Evolutionary conservation across 2,329 filamentous ascomycete genomes (phyloP).

Genomic region (Delphinella strobiligena): DNA sequence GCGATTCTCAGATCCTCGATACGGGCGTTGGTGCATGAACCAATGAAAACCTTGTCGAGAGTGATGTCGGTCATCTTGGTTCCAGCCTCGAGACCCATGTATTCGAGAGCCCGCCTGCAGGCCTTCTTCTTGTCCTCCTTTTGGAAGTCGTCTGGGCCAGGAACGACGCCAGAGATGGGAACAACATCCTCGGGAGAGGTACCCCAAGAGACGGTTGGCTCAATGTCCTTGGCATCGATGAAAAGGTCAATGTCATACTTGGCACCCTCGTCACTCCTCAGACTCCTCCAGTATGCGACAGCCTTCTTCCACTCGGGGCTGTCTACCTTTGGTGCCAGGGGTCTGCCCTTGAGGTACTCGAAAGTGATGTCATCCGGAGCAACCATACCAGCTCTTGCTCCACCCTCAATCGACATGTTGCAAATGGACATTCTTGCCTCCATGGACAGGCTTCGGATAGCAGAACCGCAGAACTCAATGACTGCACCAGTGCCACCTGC

Average conservation of each 20-base stretch:
- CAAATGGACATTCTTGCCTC: constrained; percentile 98
- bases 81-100: constrained; percentile 85
- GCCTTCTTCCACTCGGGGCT: constrained; percentile 86
- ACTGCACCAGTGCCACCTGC: constrained; percentile 89
- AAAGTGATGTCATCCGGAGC: constrained; percentile 91
- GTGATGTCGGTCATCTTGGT: constrained; percentile 85
- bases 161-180: constrained; percentile 85
- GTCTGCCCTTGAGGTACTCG: constrained; percentile 85
- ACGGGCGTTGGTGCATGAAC: constrained; percentile 92
- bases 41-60: constrained; percentile 95
- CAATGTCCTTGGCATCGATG: constrained; percentile 85
- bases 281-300: constrained; percentile 71
- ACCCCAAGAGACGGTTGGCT: constrained; percentile 91
- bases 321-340: constrained; percentile 73
- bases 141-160: constrained; percentile 76
- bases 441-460: constrained; percentile 77
- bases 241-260: constrained; percentile 83
- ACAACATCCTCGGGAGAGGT: constrained; percentile 93
- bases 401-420: constrained; percentile 98
- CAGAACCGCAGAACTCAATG: constrained; percentile 94
- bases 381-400: constrained; percentile 91
- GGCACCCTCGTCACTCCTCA: constrained; percentile 77
- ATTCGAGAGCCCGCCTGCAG: constrained; percentile 74
- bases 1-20: constrained; percentile 91
- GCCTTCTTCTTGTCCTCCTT: constrained; percentile 69